Base-by-base conservation (phyloP, 225 moss, liverwort and hornwort species). In the Bryoerythrophyllum caledonicum region DNA sequence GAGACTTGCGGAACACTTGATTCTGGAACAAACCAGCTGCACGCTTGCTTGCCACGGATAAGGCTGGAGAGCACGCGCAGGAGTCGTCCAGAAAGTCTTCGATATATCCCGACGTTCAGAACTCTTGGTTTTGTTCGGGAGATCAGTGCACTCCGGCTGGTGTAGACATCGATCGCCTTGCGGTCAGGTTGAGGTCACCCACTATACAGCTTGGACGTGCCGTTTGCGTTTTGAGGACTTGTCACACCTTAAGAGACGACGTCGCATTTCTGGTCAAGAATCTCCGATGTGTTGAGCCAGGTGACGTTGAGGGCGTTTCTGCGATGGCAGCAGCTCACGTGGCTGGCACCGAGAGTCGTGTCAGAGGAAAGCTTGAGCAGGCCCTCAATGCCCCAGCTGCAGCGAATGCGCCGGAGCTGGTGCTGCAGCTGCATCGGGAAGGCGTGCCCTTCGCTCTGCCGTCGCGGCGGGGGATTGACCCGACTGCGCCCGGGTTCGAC, bases 361-460 rank as follows among this genome's bases (percentile, higher is more conserved):
- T 44, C 15, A 64, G 24, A 0, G 6, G 4, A 21, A 13, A 34
- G 10, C 44, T 54, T 3, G 49, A 75, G 60, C 65, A 60, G 54
- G 44, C 28, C 0, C 13, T 11, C 16, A 2, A 55, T 16, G 65
- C 65, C 54, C 5, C 4, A 15, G 15, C 44, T 44, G 44, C 44
- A 15, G 4, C 32, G 4, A 72, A 65, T 30, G 70, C 4, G 34
- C 34, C 60, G 56, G 67, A 30, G 68, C 82, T 34, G 34, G 75
- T 10, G 34, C 68, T 85, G 37, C 75, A 79, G 68, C 55, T 85
- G 1, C 81, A 82, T 52, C 67, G 57, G 10, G 23, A 78, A 60
- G 83, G 78, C 10, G 49, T 23, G 41, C 83, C 83, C 4, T 86
- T 83, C 61, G 74, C 83, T 7, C 37, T 83, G 83, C 83, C 81